These are phyloP conservation scores for Phytophthora boehmeriae DNA, from an alignment of 352 stramenopile genomes.

Conservation along the genomic window DNA sequence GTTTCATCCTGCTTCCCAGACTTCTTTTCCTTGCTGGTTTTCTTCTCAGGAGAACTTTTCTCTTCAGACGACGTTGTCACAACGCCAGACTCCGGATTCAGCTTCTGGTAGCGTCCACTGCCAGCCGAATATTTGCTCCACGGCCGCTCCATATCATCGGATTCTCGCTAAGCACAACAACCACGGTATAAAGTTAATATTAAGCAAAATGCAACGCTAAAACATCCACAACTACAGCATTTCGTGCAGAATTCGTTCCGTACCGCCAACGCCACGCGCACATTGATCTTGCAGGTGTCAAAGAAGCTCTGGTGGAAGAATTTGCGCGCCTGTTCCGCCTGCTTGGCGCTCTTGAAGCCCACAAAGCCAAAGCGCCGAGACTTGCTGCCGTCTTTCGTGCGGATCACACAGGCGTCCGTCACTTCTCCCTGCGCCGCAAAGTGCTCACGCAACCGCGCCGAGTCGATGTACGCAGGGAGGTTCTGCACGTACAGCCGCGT, in stretches of 20 bases:
- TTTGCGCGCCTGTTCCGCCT: constrained; percentile 57
- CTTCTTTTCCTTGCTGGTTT: constrained; percentile 25
- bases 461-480: constrained; percentile 79
- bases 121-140: constrained; percentile 92
- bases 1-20: constrained; percentile 21
- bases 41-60: constrained; percentile 28
- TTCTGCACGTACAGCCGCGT: constrained; percentile 87
- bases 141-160: constrained; percentile 62
- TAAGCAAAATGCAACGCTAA: constrained; percentile 16
- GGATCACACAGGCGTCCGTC: constrained; percentile 89
- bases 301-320: constrained; percentile 92
- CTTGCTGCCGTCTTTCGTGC: constrained; percentile 89
- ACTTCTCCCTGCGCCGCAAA: constrained; percentile 83
- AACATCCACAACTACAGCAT: constrained; percentile 1
- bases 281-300: constrained; percentile 86
- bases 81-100: constrained; percentile 29
- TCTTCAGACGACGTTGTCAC: constrained; percentile 16
- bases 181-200: constrained; percentile 14
- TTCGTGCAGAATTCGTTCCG: constrained; percentile 4
- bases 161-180: constrained; percentile 48
- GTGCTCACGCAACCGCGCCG: constrained; percentile 70
- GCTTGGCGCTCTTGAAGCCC: constrained; percentile 72
- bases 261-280: constrained; percentile 82
- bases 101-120: constrained; percentile 72
- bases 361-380: constrained; percentile 87